Evolutionary conservation across 2,329 filamentous ascomycete genomes (phyloP), one percentile per base, ranked within the genome.

Genomic region (Keithomyces neogunnii): DNA sequence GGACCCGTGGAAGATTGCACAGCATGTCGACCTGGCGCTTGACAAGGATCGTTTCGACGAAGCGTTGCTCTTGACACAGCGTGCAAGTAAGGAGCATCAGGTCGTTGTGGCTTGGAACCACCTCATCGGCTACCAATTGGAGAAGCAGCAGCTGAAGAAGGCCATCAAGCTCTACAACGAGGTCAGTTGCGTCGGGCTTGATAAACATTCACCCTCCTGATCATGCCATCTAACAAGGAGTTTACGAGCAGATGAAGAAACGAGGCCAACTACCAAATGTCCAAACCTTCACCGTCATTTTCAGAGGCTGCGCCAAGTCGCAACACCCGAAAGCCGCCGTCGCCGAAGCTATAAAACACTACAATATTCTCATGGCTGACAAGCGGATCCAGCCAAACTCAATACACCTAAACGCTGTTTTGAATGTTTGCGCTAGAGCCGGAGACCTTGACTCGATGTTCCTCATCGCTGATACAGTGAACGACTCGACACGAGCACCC

Each of bases 121-220:
- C 62, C 68, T 96, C 44, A 84, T 99, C 51, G 78, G 85, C 52
- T 82, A 89, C 66, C 74, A 81, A 55, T 70, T 96, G 65, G 69
- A 76, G 42, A 73, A 81, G 29, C 73, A 80, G 42, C 76, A 76
- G 48, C 67, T 89, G 35, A 75, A 76, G 53, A 70, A 74, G 26
- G 91, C 88, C 19, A 69, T 95, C 52, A 90, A 87, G 69, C 73
- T 89, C n/a, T 96, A 84, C 71, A 96, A 96, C 66, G 92, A 97
- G 67, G 86, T 88, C 66, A 56, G 74, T 53, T 30, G 5, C 38
- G 6, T 19, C 13, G 38, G 4, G n/a, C 38, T 19, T 1, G 9
- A 35, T 6, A 11, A 47, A 7, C 6, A 9, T n/a, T 29, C 28
- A 32, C n/a, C 29, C 5, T 39, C 30, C 5, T 38, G n/a, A 26